Base-by-base conservation (phyloP, 371 early-diverging fungal genomes). In the Mortierella sp. region DNA sequence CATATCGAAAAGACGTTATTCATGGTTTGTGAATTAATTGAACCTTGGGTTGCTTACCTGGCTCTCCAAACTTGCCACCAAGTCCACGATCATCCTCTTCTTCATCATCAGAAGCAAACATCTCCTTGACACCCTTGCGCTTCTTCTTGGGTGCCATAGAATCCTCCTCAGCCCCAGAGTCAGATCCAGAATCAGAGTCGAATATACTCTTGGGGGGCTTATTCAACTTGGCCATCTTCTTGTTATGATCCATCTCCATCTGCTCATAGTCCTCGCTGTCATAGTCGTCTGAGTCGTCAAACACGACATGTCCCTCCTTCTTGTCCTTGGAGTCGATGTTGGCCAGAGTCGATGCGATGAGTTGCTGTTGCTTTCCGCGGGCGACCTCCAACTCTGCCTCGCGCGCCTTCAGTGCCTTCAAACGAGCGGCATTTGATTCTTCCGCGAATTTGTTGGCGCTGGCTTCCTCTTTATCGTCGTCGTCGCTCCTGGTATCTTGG, bases 141-240 rank as follows among this genome's bases (percentile, higher is more conserved):
- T 70, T 77, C 26, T 57, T 37, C 14, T 37, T 46, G 24, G 71
- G 51, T 26, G 54, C 16, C 24, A 28, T 55, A 37, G 59, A 2
- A 2, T n/a, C 21, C 14, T 21, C 16, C 57, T 73, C 75, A 24
- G 74, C 75, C 31, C 78, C 79, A 26, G 73, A 78, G 24, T 72
- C 83, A 9, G 83, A 83, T 59, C 80, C 83, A n/a, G 85, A 85
- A 26, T 85, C 85, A 34, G 92, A 92, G 75, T 92, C 91, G 80
- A 92, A 92, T 83, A 92, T 88, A 83, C 91, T 91, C 72, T 90
- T 91, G 37, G 84, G 78, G 40, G 75, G 87, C 51, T 90, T 89
- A 69, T 76, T 78, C 57, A 72, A 24, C 28, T 73, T 59, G 16
- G 80, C 64, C 71, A 77, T 24, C 76, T 82, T 87, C 80, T 69